Percentiles rank a stretch among this genome's conserved stretches.
Conservation (phyloP, 2,329 filamentous ascomycete species). For the Lomentospora prolificans region DNA sequence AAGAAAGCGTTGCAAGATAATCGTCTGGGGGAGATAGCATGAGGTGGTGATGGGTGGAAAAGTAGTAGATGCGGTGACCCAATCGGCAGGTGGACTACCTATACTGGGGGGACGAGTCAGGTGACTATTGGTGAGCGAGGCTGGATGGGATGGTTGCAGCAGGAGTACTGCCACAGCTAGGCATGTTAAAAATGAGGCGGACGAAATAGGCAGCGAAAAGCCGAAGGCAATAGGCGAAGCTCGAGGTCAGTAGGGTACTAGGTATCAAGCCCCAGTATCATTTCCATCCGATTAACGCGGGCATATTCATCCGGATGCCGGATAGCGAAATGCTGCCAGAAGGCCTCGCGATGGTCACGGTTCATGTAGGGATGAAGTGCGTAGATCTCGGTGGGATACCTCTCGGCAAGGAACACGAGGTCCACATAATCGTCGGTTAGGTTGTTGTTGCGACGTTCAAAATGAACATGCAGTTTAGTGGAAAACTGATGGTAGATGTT, state of each 20-base stretch:
- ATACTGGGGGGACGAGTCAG: background rate
- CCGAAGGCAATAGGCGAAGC: background rate
- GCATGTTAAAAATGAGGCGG: background rate
- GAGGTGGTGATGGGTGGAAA: background rate
- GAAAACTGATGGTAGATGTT: conserved; percentile 8
- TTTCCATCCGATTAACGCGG: background rate
- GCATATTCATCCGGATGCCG: background rate
- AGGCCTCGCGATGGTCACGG: background rate
- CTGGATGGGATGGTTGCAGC: background rate
- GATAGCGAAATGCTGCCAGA: conserved; percentile 1
- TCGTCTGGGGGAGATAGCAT: background rate
- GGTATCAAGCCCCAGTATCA: background rate
- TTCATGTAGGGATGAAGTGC: conserved; percentile 1
- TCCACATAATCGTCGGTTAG: conserved; percentile 6
- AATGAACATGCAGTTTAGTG: conserved; percentile 4
- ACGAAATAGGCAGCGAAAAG: background rate
- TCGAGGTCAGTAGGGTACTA: background rate
- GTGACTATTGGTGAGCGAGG: background rate
- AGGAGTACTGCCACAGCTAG: background rate
- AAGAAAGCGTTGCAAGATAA: too few relatives aligned
- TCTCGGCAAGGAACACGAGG: conserved; percentile 8
- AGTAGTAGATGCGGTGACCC: too few relatives aligned
- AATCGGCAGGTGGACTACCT: too few relatives aligned
- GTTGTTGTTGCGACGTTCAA: background rate
- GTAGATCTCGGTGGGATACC: conserved; percentile 1